Conservation (phyloP, 2,329 filamentous ascomycete species). For the Claviceps lovelessii region DNA sequence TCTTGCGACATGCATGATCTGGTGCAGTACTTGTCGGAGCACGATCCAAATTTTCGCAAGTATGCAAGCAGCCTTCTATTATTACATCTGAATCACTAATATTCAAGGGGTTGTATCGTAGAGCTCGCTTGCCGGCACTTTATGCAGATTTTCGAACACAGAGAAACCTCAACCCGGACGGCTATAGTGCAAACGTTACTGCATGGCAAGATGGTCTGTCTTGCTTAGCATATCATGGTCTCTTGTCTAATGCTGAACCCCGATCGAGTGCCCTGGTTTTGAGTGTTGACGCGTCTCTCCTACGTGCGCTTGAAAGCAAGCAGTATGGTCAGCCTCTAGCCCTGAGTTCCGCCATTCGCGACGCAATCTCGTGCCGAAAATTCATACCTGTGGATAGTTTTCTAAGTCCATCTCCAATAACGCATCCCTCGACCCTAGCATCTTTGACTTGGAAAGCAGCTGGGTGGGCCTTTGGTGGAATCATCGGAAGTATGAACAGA, state of each 20-base stretch:
- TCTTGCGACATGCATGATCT: slow-evolving; percentile 45
- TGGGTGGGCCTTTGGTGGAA: slow-evolving; percentile 58
- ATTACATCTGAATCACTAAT: background rate
- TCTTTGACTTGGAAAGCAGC: slow-evolving; percentile 55
- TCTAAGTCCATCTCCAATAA: slow-evolving; percentile 46
- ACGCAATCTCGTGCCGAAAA: slow-evolving; percentile 54
- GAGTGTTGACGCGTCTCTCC: slow-evolving; percentile 46
- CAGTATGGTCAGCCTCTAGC: slow-evolving; percentile 72
- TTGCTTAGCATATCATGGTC: slow-evolving; percentile 51
- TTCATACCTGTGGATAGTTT: slow-evolving; percentile 63
- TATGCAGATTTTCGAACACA: slow-evolving; percentile 77
- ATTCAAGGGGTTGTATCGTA: slow-evolving; percentile 18
- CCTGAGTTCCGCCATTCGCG: slow-evolving; percentile 60
- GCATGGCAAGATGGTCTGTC: slow-evolving; percentile 67
- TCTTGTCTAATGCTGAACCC: slow-evolving; percentile 26
- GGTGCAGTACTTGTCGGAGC: slow-evolving; percentile 47
- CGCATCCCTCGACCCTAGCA: slow-evolving; percentile 59
- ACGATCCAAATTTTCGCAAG: slow-evolving; percentile 49
- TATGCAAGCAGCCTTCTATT: slow-evolving; percentile 13
- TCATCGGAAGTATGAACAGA: slow-evolving; percentile 47
- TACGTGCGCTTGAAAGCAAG: slow-evolving; percentile 56
- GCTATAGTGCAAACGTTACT: slow-evolving; percentile 63
- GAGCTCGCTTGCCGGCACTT: slow-evolving; percentile 65
- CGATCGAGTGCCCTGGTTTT: slow-evolving; percentile 37
- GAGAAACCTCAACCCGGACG: slow-evolving; percentile 65